phyloP scores from a whole-genome alignment of 345 rosid genomes.

The Lepidium didymum region DNA sequence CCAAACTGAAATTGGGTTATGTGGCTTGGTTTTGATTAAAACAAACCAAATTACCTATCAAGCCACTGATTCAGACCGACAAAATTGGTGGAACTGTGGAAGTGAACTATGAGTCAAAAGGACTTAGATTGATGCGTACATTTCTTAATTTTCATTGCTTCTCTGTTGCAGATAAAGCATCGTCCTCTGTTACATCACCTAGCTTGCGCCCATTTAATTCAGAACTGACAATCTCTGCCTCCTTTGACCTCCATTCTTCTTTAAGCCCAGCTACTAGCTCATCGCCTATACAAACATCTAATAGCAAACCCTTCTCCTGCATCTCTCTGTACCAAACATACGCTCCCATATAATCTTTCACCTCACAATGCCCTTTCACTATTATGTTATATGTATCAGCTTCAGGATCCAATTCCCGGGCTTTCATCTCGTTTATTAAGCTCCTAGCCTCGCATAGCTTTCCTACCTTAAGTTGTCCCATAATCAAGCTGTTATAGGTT shows the following conservation, averaged over 20 bases:
- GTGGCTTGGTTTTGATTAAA: background rate
- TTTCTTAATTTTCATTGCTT: conserved; percentile 3
- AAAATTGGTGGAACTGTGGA: background rate
- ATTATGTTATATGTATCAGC: conserved; percentile 67
- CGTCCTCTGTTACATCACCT: conserved; percentile 23
- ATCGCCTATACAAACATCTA: conserved; percentile 27
- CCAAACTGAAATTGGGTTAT: background rate
- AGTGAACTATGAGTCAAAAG: background rate
- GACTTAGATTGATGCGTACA: background rate
- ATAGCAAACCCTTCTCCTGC: conserved; percentile 46
- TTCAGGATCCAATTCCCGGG: conserved; percentile 37
- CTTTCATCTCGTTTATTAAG: conserved; percentile 53
- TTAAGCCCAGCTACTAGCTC: conserved; percentile 52
- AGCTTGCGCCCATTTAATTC: conserved; percentile 44
- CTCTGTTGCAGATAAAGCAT: conserved; percentile 10
- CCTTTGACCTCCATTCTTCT: conserved; percentile 47
- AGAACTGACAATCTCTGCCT: conserved; percentile 40
- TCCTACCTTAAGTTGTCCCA: conserved; percentile 45
- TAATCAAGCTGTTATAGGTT: conserved; percentile 64
- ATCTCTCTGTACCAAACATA: conserved; percentile 70
- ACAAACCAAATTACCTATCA: background rate
- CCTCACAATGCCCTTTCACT: conserved; percentile 52
- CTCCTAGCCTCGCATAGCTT: conserved; percentile 32
- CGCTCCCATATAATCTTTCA: conserved; percentile 45
- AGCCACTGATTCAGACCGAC: background rate